phyloP scores from a whole-genome alignment of 306 rosid species.

The apple (Malus domestica) region DNA sequence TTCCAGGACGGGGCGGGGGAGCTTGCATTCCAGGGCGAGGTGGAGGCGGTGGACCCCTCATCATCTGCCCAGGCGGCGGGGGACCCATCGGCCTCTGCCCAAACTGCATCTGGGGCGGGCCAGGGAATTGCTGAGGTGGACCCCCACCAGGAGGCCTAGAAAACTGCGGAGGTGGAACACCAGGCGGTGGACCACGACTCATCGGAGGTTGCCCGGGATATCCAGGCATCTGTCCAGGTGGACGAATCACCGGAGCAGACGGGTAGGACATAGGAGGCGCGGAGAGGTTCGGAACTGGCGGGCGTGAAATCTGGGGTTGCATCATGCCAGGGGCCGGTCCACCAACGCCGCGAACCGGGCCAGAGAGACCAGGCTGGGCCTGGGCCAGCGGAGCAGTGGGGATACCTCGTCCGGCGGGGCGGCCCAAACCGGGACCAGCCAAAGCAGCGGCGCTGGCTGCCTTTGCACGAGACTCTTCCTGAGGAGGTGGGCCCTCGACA shows the following conservation, averaged over 20 bases:
- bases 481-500: constrained; percentile 96
- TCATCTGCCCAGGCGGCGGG: constrained; percentile 93
- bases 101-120: constrained; percentile 64
- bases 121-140: constrained; percentile 46
- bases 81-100: constrained; percentile 99
- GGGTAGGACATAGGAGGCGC: constrained; percentile 78
- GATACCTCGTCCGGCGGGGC: constrained; percentile 80
- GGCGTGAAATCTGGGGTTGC: constrained; percentile 95
- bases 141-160: constrained; percentile 53
- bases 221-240: constrained; percentile 62
- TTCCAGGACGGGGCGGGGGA: constrained; percentile 77
- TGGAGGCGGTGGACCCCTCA: constrained; percentile 86
- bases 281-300: constrained; percentile 48
- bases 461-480: constrained; percentile 87
- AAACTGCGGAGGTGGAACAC: constrained; percentile 62
- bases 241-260: constrained; percentile 58
- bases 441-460: constrained; percentile 71
- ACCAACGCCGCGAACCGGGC: constrained; percentile 91
- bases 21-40: constrained; percentile 86
- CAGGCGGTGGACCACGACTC: constrained; percentile 62
- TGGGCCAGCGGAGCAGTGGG: constrained; percentile 69
- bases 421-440: constrained; percentile 87
- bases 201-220: constrained; percentile 62
- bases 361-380: constrained; percentile 91
- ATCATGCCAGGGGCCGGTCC: constrained; percentile 97